Evolutionary conservation across 257 asterid species (phyloP).

Genomic region (Apocynum venetum): DNA sequence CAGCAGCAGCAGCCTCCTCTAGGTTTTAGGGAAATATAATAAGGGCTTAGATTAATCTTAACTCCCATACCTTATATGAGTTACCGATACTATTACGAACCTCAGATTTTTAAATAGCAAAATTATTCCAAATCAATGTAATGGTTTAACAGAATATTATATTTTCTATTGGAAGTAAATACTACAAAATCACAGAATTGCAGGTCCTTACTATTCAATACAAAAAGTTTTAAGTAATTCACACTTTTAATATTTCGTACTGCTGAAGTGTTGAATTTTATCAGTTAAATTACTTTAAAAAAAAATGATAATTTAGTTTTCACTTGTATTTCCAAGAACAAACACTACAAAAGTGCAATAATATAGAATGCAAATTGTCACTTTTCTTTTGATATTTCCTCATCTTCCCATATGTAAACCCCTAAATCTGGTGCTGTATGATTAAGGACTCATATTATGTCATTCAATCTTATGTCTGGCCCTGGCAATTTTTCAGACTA

Average conservation of each 20-base stretch:
- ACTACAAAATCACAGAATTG: neutral
- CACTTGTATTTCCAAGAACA: neutral
- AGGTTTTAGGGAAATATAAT: neutral
- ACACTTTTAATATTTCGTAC: neutral
- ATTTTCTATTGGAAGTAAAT: neutral
- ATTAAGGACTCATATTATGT: neutral
- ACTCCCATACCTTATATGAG: neutral
- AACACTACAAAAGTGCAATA: neutral
- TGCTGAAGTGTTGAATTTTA: too few species aligned
- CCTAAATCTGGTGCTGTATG: neutral
- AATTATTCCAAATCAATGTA: neutral
- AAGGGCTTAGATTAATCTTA: neutral
- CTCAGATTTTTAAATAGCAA: neutral
- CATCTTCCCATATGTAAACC: neutral
- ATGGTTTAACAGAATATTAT: too few species aligned
- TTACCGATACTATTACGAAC: neutral
- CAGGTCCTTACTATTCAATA: neutral
- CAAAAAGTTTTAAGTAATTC: neutral
- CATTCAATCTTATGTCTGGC: slow-evolving; percentile 2
- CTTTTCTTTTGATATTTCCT: neutral
- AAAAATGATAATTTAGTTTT: too few species aligned
- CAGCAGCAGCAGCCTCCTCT: too few species aligned
- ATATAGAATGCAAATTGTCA: neutral
- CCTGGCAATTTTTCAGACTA: slow-evolving; percentile 53
- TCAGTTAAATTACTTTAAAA: neutral